Base-by-base conservation (phyloP, 2,329 filamentous ascomycete genomes). In the Tolypocladium album region DNA sequence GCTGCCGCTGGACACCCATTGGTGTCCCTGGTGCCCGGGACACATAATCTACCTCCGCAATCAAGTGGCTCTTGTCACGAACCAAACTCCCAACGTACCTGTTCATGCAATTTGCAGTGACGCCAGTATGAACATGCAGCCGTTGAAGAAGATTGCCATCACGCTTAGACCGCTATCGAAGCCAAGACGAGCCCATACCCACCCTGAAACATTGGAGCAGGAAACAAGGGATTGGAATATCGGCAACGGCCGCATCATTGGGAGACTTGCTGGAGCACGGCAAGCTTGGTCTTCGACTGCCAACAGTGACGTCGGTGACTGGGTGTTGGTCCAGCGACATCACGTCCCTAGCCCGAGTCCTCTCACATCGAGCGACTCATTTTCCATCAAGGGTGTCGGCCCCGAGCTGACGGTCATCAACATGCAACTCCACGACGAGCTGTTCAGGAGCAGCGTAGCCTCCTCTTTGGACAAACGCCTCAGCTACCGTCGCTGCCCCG, bases 381-480 rank as follows among this genome's bases (percentile, higher is more conserved):
- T 4, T 22, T 43, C 22, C 17, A 34, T 27, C 56, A n/a, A 55
- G n/a, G n/a, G 50, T 22, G 34, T 31, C 15, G 47, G 45, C 9
- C 50, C 34, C 24, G 22, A 58, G 13, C 40, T 61, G 50, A 58
- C 45, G 7, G 56, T 57, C 9, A 56, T 34, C 50, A 61, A 61
- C 56, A 53, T 61, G 2, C 59, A 58, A 36, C 56, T 55, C 24
- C 42, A 50, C 31, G 52, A 61, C 36, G 39, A 39, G 39, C 50
- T 50, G 27, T 22, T 42, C 50, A 58, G 50, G 31, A 52, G 15
- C 27, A 55, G 39, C 6, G 13, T n/a, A 2, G 56, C 50, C 13
- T 38, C 39, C 20, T 42, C 56, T 34, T 52, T 17, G 6, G 59
- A 58, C 24, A 38, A 22, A 22, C 59, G 15, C 27, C 56, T 17